Base-by-base conservation (phyloP, 441 rosid species). In the Pelargonium fulgidum region DNA sequence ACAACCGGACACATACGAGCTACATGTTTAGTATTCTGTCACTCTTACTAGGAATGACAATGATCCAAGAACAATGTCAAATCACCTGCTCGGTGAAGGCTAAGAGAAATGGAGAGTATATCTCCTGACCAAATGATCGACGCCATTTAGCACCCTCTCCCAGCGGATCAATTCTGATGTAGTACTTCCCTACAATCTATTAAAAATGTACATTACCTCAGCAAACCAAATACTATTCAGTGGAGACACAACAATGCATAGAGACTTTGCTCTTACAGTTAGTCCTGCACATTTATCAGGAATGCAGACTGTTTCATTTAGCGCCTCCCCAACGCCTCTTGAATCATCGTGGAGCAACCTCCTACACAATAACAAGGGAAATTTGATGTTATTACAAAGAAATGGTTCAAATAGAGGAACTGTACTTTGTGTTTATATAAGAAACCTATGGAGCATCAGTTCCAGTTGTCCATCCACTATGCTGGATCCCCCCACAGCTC, bases 371-470 rank as follows among this genome's bases (percentile, higher is more conserved):
- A 50, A 62, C 29, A 26, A 52, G 68, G 58, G 29, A 76, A 45
- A 19, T 26, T 62, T 11, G 56, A 44, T 70, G 24, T 50, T 54
- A 36, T 58, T 19, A 44, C 8, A 42, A 14, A 29, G n/a, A 65
- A 22, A 69, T 22, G 61, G 24, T 68, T 52, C 59, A 13, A 45
- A 12, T n/a, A 19, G 16, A 45, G 17, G 64, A 70, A 33, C 16
- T 52, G 36, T 8, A 68, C 8, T 13, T 26, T 13, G 9, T 13
- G 65, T 29, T 14, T 13, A 12, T n/a, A 11, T 12, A 59, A 17
- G 52, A 69, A 71, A 94, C 99, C 99, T 87, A 68, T 95, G 99
- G 68, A 92, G 99, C 97, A 95, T 89, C 76, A 95, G 81, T 83
- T 92, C 99, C 73, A 95, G 77, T 81, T 92, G 89, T 71, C 99